phyloP scores from a whole-genome alignment of 768 basidiomycete genomes.

The Termitomyces bulborhizus region DNA sequence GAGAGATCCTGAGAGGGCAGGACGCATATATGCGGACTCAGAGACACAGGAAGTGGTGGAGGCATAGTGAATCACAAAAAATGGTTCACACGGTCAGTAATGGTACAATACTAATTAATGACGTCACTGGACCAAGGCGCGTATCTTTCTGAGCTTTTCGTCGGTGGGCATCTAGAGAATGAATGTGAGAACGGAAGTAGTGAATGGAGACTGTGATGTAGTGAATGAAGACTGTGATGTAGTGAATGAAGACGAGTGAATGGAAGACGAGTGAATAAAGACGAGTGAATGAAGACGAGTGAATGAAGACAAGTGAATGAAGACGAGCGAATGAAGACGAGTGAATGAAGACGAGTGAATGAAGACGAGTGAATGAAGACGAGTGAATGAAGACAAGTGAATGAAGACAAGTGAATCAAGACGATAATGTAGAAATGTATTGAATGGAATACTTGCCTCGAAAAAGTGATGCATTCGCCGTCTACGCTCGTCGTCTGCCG shows the following conservation, averaged over 20 bases:
- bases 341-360: no score
- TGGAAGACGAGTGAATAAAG: no score
- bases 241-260: no score
- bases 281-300: no score
- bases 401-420: no score
- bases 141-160: conserved; percentile 46
- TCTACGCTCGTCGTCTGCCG: conserved; percentile 31
- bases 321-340: no score
- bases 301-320: no score
- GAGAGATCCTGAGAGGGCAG: conserved; percentile 65
- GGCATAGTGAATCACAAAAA: conserved; percentile 28
- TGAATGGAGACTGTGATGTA: no score
- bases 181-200: not conserved
- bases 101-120: not conserved
- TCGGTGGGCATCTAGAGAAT: conserved; percentile 46
- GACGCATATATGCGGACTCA: conserved; percentile 79
- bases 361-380: no score
- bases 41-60: conserved; percentile 56
- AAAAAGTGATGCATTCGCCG: conserved; percentile 45
- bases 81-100: conserved; percentile 7
- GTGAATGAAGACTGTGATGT: no score
- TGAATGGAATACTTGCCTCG: conserved; percentile 25
- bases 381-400: no score
- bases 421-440: no score
- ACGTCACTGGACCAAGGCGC: conserved; percentile 20